Evolutionary conservation across 176 grass and related monocot species (phyloP).

Genomic region (Aegilops sharonensis): DNA sequence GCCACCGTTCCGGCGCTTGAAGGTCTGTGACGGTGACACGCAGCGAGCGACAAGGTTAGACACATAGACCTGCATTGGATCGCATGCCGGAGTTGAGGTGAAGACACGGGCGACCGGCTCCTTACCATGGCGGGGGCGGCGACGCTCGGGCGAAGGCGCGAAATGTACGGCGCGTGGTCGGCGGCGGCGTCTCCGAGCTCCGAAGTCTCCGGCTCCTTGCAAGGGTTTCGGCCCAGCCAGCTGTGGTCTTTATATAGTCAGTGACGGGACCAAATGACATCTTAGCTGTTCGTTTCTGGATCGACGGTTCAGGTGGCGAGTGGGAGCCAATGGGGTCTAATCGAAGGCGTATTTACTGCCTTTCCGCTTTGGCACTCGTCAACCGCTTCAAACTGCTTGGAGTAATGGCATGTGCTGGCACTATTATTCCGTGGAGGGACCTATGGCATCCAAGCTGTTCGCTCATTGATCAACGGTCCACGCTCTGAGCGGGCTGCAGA

Average conservation of each 20-base stretch:
- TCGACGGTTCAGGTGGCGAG: neutral
- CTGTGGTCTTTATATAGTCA: neutral
- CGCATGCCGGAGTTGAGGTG: neutral
- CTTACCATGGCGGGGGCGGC: conserved; percentile 5
- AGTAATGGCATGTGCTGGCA: too few species aligned
- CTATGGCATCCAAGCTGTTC: neutral
- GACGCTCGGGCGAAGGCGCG: neutral
- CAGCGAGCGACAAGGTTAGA: neutral
- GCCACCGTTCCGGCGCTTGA: conserved; percentile 70
- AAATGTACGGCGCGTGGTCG: neutral
- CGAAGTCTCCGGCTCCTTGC: neutral
- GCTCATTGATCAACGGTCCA: neutral
- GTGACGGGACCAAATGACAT: neutral
- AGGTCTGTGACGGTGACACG: conserved; percentile 34
- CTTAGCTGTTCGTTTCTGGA: neutral
- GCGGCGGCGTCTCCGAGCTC: neutral
- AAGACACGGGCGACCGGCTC: neutral
- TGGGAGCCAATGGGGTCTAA: neutral
- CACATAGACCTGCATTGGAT: neutral
- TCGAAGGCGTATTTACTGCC: neutral
- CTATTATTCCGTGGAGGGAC: too few species aligned
- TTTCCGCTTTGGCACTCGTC: neutral
- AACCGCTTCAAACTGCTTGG: too few species aligned
- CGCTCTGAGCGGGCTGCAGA: neutral
- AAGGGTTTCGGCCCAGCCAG: neutral